Conservation (phyloP, 2,329 filamentous ascomycete species). For the Colletotrichum graminicola region DNA sequence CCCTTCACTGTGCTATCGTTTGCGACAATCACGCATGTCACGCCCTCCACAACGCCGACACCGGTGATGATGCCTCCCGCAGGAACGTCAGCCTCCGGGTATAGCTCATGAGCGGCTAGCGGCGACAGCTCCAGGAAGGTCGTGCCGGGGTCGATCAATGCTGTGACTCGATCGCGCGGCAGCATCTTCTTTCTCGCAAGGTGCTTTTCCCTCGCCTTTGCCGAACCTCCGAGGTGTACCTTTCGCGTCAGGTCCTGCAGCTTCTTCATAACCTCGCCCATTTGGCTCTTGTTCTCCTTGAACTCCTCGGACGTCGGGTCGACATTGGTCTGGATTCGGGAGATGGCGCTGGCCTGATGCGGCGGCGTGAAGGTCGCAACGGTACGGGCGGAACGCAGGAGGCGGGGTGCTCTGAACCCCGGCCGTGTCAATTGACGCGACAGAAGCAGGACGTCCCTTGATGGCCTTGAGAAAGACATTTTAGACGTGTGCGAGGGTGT, state of each 20-base stretch:
- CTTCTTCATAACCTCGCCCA: conserved; percentile 78
- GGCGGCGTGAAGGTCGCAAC: conserved; percentile 84
- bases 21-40: conserved; percentile 91
- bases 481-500: conserved; percentile 24
- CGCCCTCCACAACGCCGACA: conserved; percentile 89
- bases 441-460: conserved; percentile 59
- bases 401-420: conserved; percentile 46
- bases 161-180: conserved; percentile 87
- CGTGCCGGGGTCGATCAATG: conserved; percentile 88
- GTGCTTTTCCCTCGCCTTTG: conserved; percentile 90
- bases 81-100: conserved; percentile 87
- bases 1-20: conserved; percentile 99
- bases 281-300: conserved; percentile 82
- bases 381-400: conserved; percentile 50
- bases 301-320: conserved; percentile 84
- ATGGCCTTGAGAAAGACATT: conserved; percentile 64
- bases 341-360: conserved; percentile 86
- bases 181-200: conserved; percentile 92
- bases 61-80: conserved; percentile 94
- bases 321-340: conserved; percentile 79
- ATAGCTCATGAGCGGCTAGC: conserved; percentile 88
- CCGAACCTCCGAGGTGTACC: conserved; percentile 81
- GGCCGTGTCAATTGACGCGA: conserved; percentile 55
- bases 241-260: conserved; percentile 78
- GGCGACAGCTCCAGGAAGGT: conserved; percentile 94